Evolutionary conservation across 306 rosid species (phyloP), one percentile per base, ranked within the genome.

Genomic region (Abrus precatorius): DNA sequence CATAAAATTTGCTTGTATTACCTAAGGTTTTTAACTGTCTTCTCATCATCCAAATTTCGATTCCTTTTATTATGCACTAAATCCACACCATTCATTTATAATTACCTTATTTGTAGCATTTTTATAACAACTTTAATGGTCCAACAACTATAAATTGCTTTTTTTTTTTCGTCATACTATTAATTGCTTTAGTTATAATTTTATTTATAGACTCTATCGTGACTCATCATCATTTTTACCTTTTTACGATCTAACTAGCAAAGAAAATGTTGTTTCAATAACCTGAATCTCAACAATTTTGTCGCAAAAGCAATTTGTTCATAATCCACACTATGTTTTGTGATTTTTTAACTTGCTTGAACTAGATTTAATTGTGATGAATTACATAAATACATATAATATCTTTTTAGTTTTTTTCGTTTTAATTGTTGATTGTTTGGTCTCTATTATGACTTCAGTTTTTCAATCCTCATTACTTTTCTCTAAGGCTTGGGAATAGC

Each of bases 221-320:
- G 20, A 20, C 20, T 20, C 20, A 20, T 20, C 20, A 20, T 20
- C 20, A 0, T 20, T 20, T 20, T 20, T 20, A 20, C 20, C 20
- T 20, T 20, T 20, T 20, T 20, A 20, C 20, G 20, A 20, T 20
- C 20, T 20, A 20, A 34, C 10, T 34, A 63, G 47, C 11, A 34
- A 13, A 6, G 69, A 63, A 38, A 36, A 63, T 63, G 69, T 63
- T 63, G 13, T n/a, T 63, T 63, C 69, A 38, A 63, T 29, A 36
- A 63, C 48, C 36, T 63, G 30, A 13, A 38, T n/a, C 12, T 38
- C 30, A 34, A 13, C 69, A 12, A 61, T 5, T 61, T 10, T 61
- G 14, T 6, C 45, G 34, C 4, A 1, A 10, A 61, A 61, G 2
- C 66, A 32, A 60, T 10, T 32, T 28, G 30, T 30, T 59, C 30